Base-by-base conservation (phyloP, 2,329 filamentous ascomycete genomes). In the Talaromyces pinophilus region DNA sequence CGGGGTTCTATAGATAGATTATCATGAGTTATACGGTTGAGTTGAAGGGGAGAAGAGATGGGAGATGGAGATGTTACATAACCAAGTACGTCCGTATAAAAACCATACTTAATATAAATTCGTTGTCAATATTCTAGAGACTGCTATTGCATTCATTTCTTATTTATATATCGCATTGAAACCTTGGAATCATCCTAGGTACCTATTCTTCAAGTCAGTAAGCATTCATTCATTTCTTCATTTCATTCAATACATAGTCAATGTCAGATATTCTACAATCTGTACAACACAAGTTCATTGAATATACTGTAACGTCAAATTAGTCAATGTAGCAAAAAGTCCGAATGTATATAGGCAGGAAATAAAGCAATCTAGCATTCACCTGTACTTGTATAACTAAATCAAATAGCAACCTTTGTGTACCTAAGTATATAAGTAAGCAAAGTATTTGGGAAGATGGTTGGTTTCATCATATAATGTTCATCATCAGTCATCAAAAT, bases 41-140 rank as follows among this genome's bases (percentile, higher is more conserved):
- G n/a, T 40, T 11, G 33, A 57, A 22, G 35, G 33, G n/a, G 40
- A 54, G 33, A 35, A 42, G 22, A 50, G 19, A 38, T 28, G 30
- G 5, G 46, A 35, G 35, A 38, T 46, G 40, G 10, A 22, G 40
- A 13, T 54, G 38, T 55, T 33, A 55, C 61, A 55, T 63, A 62
- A 22, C 59, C 33, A 57, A 55, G 48, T 55, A 55, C 61, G 61
- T 55, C 44, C 46, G 61, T 63, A 55, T 63, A 55, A 63, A 63
- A 57, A 57, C 25, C 40, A 42, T 33, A 62, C 42, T 55, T 55
- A 55, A 63, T 55, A 54, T 28, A 33, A 44, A 17, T 40, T 57
- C 33, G 33, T 40, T 25, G n/a, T 17, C 54, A 38, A 40, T 38
- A 54, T 17, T 22, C 10, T 19, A 22, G 19, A 48, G 44, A 2